These are phyloP conservation scores for Chlamydomonas sphaeroides DNA, from an alignment of 139 green algal species.

Conservation along the genomic window DNA sequence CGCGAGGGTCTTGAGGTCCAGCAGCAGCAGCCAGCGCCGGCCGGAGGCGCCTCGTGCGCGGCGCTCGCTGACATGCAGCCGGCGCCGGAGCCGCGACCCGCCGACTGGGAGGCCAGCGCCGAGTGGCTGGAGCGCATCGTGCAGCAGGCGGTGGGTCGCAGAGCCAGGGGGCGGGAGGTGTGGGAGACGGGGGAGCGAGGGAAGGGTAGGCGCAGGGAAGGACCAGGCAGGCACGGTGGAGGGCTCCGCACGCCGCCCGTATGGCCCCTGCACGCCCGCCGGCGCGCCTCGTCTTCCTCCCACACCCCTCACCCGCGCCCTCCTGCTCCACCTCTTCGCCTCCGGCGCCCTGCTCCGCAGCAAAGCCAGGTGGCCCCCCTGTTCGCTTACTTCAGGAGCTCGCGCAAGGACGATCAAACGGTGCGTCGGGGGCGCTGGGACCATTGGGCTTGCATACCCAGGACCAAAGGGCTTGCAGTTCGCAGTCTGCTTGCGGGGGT, in stretches of 20 bases:
- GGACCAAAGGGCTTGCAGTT: background rate
- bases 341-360: too few species aligned
- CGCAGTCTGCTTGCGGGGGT: background rate
- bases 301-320: background rate
- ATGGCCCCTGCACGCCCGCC: too few species aligned
- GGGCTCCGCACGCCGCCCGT: background rate
- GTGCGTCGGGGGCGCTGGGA: background rate
- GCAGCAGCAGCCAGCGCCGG: too few species aligned
- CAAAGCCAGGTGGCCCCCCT: background rate
- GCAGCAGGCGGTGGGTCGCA: background rate
- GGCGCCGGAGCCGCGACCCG: background rate
- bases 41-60: too few species aligned
- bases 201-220: background rate
- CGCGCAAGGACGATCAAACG: background rate
- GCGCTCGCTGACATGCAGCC: background rate
- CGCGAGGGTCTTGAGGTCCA: too few species aligned
- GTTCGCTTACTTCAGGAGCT: slow-evolving; percentile 9
- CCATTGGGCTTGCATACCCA: background rate
- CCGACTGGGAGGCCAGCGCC: slow-evolving; percentile 5
- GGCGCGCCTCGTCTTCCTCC: background rate
- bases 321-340: too few species aligned
- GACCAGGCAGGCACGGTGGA: background rate
- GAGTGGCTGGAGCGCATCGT: background rate
- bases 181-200: background rate
- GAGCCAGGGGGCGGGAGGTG: background rate